Evolutionary conservation across 305 asterid genomes (phyloP), one percentile per base, ranked within the genome.

Genomic region (Vinca major): DNA sequence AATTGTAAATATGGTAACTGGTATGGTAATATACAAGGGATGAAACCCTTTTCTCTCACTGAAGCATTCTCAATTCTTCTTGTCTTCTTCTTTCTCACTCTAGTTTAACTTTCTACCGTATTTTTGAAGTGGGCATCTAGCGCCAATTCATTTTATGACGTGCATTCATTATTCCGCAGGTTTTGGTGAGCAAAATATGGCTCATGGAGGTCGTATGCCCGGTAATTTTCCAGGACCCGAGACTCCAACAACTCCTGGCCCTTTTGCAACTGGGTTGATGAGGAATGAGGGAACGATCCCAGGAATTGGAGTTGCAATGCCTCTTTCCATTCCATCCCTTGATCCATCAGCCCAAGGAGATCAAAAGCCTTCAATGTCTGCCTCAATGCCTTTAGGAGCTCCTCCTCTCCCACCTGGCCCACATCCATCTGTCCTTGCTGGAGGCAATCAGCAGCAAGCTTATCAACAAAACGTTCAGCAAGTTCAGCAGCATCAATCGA

Each of bases 391-490:
- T 68, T 61, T 82, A 69, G 91, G 93, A 63, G 85, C 90, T 43
- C 99, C 97, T 63, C 97, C 99, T 66, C 88, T 93, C 70, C 97
- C 96, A 55, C 97, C 97, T 63, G 99, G 96, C 74, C 97, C 97
- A 17, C 99, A 91, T 63, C 97, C 99, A 74, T 93, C 99, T 72
- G 92, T 86, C 75, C 86, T 86, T 71, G 69, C 77, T 26, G 33
- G 33, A 16, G 81, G 83, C 72, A 91, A 86, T 79, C 95, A 87
- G 76, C 98, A 86, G 75, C 97, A 86, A 75, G 83, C 86, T 68
- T 92, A 88, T 81, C 97, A 90, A 74, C 97, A 89, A 74, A 83
- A 87, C 78, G 47, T 82, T 73, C 86, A 85, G 71, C 84, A 82
- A 66, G 73, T 63, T 48, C 96, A 81, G 60, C 96, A 86, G 63